Conservation (phyloP, 2,329 filamentous ascomycete species). For the Trichophyton rubrum region DNA sequence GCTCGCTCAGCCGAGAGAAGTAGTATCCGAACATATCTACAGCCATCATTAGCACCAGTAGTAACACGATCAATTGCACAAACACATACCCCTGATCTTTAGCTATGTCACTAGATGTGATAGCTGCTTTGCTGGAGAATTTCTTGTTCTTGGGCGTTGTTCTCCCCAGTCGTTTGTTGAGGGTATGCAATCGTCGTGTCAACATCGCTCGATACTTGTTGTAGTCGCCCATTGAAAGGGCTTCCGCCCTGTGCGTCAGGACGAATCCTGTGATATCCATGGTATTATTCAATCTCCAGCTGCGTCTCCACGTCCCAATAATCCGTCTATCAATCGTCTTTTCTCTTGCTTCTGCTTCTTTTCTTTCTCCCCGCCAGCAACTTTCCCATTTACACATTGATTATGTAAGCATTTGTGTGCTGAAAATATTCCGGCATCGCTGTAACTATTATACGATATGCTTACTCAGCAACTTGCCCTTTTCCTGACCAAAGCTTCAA, state of each 20-base stretch:
- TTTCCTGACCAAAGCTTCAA: neutral
- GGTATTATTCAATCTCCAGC: conserved; percentile 3
- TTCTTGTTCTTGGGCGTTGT: conserved; percentile 78
- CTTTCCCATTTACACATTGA: neutral
- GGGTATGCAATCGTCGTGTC: conserved; percentile 66
- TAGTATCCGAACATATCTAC: conserved; percentile 63
- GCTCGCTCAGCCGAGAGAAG: conserved; percentile 79
- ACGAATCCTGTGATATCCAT: conserved; percentile 91
- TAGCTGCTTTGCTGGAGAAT: conserved; percentile 56
- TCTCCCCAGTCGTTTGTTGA: conserved; percentile 73
- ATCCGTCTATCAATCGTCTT: neutral
- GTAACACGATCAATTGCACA: neutral
- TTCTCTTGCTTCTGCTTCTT: neutral
- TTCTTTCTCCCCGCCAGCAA: neutral
- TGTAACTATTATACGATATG: neutral
- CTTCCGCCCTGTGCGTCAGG: conserved; percentile 64
- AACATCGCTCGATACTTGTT: conserved; percentile 69
- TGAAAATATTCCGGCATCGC: neutral
- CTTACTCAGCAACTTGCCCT: neutral
- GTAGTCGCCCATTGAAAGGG: conserved; percentile 80
- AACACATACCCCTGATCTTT: conserved; percentile 59
- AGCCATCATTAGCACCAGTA: conserved; percentile 9
- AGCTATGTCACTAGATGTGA: conserved; percentile 64
- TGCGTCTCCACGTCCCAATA: neutral
- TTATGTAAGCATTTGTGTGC: neutral